These are phyloP conservation scores for Lathyrus aphaca DNA, from an alignment of 306 rosid species.

Conservation along the genomic window DNA sequence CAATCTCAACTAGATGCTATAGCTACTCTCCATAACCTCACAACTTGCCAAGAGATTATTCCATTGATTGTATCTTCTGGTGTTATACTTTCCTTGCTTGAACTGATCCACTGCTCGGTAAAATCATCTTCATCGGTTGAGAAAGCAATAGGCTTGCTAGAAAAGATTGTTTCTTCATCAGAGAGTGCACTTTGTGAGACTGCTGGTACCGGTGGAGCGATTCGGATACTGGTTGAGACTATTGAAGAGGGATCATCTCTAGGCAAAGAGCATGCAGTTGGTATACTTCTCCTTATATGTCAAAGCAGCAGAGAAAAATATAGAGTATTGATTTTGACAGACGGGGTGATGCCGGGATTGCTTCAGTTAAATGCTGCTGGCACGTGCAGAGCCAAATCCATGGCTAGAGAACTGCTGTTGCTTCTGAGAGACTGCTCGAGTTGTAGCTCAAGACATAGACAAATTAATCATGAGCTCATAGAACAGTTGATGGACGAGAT, in stretches of 20 bases:
- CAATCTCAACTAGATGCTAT: conserved; percentile 72
- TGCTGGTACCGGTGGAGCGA: conserved; percentile 44
- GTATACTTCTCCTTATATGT: conserved; percentile 63
- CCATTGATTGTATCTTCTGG: conserved; percentile 62
- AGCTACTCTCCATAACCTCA: conserved; percentile 73
- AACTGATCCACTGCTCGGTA: conserved; percentile 48
- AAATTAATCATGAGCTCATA: conserved; percentile 49
- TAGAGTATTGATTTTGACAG: conserved; percentile 65
- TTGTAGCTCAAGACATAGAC: conserved; percentile 45
- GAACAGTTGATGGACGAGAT: conserved; percentile 73
- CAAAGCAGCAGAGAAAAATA: conserved; percentile 75
- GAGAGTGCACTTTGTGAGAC: conserved; percentile 56
- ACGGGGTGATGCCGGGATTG: conserved; percentile 85
- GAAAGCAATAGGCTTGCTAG: conserved; percentile 65
- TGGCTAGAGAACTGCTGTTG: conserved; percentile 59
- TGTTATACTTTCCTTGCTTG: conserved; percentile 50
- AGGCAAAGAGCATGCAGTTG: conserved; percentile 70
- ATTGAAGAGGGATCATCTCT: conserved; percentile 66
- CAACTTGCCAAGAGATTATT: conserved; percentile 60
- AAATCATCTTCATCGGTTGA: conserved; percentile 57
- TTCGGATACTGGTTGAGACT: conserved; percentile 66
- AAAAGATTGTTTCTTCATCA: conserved; percentile 59
- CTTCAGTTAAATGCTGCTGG: conserved; percentile 85
- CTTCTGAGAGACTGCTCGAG: conserved; percentile 65
- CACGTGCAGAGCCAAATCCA: conserved; percentile 57